These are phyloP conservation scores for Candida gorgasii DNA, from an alignment of 805 yeast genomes.

Conservation along the genomic window DNA sequence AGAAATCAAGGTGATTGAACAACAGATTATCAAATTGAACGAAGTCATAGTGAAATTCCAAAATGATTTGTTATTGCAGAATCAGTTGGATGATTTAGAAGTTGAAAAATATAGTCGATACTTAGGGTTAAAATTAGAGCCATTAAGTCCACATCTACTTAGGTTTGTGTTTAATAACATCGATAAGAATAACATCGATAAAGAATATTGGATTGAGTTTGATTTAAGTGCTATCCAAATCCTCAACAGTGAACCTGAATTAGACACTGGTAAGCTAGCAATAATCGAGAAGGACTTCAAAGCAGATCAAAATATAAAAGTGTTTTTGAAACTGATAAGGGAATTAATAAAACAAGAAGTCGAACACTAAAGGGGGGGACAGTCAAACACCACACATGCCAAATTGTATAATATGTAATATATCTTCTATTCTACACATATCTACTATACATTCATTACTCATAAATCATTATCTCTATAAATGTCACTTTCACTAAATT, in stretches of 20 bases:
- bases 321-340: conserved; percentile 23
- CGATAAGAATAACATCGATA: conserved; percentile 42
- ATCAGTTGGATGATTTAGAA: conserved; percentile 52
- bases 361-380: neutral
- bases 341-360: conserved; percentile 3
- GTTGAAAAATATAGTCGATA: conserved; percentile 50
- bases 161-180: conserved; percentile 51
- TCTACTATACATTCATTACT: neutral
- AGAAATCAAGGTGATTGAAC: conserved; percentile 25
- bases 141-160: conserved; percentile 46
- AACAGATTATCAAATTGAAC: conserved; percentile 16
- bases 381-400: too few species aligned
- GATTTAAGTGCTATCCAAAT: conserved; percentile 46
- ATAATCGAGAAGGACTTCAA: conserved; percentile 26
- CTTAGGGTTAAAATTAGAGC: conserved; percentile 57
- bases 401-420: conserved; percentile 1
- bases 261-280: conserved; percentile 22
- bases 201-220: conserved; percentile 45
- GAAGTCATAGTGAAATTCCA: conserved; percentile 27
- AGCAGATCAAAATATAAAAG: conserved; percentile 26
- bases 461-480: neutral
- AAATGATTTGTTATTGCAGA: conserved; percentile 42
- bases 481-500: too few species aligned
- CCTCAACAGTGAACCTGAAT: conserved; percentile 36
- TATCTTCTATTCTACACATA: neutral